Conservation (phyloP, 2,329 filamentous ascomycete genomes). For the Apiospora saccharicola region DNA sequence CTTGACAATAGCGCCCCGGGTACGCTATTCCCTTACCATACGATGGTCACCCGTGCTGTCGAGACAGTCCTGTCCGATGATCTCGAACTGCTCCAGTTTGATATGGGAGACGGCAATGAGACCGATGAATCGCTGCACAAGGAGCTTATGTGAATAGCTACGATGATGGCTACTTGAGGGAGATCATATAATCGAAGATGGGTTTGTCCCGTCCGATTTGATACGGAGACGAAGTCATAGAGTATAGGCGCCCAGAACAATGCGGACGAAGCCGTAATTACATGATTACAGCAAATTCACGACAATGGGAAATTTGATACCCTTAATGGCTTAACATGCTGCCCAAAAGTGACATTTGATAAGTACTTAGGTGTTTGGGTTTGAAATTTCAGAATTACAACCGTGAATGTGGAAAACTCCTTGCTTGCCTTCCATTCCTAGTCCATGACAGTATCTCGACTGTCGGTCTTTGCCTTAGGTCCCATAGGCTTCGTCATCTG, state of each 20-base stretch:
- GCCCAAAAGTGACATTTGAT: too few species aligned
- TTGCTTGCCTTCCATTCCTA: background rate
- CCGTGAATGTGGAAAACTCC: background rate
- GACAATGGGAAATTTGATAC: too few species aligned
- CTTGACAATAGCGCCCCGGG: background rate
- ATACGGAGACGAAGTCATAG: too few species aligned
- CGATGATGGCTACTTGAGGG: background rate
- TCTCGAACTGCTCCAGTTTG: background rate
- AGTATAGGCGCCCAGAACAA: too few species aligned
- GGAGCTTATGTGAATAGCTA: background rate
- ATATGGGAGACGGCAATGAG: background rate
- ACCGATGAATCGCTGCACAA: background rate
- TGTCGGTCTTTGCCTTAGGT: constrained; percentile 33
- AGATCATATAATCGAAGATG: background rate
- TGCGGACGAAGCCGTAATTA: too few species aligned
- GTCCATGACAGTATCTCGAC: background rate
- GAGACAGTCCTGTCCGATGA: background rate
- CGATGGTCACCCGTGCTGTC: background rate
- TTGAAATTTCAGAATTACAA: too few species aligned
- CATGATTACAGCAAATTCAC: too few species aligned
- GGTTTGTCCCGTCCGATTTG: too few species aligned
- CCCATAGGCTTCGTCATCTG: constrained; percentile 34
- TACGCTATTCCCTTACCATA: background rate
- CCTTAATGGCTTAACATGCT: too few species aligned
- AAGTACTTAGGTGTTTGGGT: too few species aligned